A percentile compares a stretch with the other conserved stretches of the same genome.
Evolutionary conservation across 768 basidiomycete species (phyloP).

Genomic region (Phanerodontia chrysosporium): DNA sequence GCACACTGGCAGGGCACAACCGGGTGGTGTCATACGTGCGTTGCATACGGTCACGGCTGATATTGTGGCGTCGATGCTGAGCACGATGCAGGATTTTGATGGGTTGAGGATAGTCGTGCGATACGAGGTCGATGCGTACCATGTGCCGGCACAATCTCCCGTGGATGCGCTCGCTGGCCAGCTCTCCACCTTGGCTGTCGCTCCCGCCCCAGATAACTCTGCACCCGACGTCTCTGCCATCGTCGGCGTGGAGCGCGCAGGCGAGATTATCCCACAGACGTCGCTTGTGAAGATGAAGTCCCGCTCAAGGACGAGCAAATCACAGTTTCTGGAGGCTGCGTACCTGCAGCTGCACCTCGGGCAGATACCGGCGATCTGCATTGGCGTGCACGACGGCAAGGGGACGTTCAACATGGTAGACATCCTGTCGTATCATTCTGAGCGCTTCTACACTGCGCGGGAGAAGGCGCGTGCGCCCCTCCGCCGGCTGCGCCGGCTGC

Average conservation of each 20-base stretch:
- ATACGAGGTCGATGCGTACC: conserved; percentile 44
- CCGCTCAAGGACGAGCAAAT: background rate
- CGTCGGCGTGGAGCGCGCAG: background rate
- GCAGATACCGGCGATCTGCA: conserved; percentile 56
- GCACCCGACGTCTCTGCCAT: background rate
- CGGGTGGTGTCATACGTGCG: conserved; percentile 25
- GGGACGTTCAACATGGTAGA: conserved; percentile 48
- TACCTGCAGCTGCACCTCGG: conserved; percentile 70
- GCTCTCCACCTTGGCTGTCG: conserved; percentile 15
- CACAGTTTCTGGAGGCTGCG: conserved; percentile 15
- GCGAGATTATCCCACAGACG: conserved; percentile 1
- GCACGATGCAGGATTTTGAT: conserved; percentile 53
- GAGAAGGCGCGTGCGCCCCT: conserved; percentile 24
- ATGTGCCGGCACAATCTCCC: background rate
- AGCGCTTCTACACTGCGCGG: background rate
- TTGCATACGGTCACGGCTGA: no score
- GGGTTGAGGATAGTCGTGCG: conserved; percentile 56
- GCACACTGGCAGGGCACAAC: conserved; percentile 12
- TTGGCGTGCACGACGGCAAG: conserved; percentile 55
- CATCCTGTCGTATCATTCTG: conserved; percentile 22
- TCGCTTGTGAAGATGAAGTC: conserved; percentile 13
- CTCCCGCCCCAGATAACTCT: background rate
- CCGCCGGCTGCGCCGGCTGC: conserved; percentile 25
- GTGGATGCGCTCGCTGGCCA: conserved; percentile 18
- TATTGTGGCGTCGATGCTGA: no score